Conservation (phyloP, 257 asterid species). For the Nemophila menziesii region DNA sequence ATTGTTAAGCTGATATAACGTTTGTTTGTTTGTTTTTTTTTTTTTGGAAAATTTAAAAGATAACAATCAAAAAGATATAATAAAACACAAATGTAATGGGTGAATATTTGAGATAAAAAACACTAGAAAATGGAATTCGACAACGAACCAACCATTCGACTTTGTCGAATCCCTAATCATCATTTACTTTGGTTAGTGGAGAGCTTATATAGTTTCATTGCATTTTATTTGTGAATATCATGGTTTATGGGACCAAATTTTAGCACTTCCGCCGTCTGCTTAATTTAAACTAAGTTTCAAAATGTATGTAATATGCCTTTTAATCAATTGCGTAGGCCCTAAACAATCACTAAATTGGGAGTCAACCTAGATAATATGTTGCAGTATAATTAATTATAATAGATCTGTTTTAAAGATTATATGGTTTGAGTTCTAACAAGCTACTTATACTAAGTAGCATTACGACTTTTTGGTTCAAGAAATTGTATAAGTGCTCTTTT, state of each 20-base stretch:
- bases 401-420: too few species aligned
- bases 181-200: conserved; percentile 25
- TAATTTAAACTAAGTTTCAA: conserved; percentile 16
- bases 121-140: conserved; percentile 24
- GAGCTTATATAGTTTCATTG: conserved; percentile 8
- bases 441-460: too few species aligned
- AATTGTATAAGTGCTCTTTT: too few species aligned
- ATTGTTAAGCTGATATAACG: too few species aligned
- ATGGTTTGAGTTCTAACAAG: too few species aligned
- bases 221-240: conserved; percentile 15
- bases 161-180: conserved; percentile 48
- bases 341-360: conserved; percentile 20
- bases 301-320: conserved; percentile 12
- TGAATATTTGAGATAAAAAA: conserved; percentile 23
- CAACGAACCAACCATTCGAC: conserved; percentile 23
- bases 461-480: too few species aligned
- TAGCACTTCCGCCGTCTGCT: conserved; percentile 69
- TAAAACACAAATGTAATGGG: conserved; percentile 10
- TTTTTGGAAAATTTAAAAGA: too few species aligned
- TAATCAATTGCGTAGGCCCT: conserved; percentile 22
- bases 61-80: neutral
- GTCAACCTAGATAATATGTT: neutral
- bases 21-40: neutral
- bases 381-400: too few species aligned
- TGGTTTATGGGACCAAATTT: conserved; percentile 39